Evolutionary conservation across 805 yeast species (phyloP), one percentile per base, ranked within the genome.

Genomic region (Starmerella ratchasimensis): DNA sequence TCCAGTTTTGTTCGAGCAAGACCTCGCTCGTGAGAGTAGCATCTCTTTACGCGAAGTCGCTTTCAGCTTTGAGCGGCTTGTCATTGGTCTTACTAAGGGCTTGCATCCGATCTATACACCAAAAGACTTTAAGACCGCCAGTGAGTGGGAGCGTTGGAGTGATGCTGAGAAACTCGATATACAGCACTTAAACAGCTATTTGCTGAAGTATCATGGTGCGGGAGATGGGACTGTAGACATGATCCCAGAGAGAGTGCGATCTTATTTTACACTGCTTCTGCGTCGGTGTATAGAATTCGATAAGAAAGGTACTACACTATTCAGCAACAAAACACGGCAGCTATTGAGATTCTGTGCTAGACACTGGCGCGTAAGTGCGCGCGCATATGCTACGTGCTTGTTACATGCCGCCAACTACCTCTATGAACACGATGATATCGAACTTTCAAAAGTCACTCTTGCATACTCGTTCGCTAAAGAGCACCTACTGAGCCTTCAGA

Each of bases 101-200:
- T 55, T 60, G 11, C 49, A 51, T 3, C 57, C 61, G 1, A 44
- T 49, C 2, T 59, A 57, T 33, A 42, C 37, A 9, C 50, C 53
- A 2, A 51, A 51, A 8, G 66, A 66, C 42, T 72, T 71, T 48
- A 48, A 45, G 2, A 54, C 50, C 4, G 54, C 43, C 1, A 71
- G 76, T 76, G 61, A 65, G 38, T 53, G 55, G 5, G 39, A 46
- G 8, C 71, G 67, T 41, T 35, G 55, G 1, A 47, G 20, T 6
- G 20, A 22, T 5, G 14, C 47, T 1, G 63, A 57, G 7, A 44
- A 63, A 9, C 49, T 51, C 5, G 45, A 38, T 18, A 40, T 66
- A 5, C 48, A 62, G 3, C 44, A 33, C 21, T 40, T 37, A 4
- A 42, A 10, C 23, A 13, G 11, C 10, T 25, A 11, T 8, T 16